Evolutionary conservation across 192 early-diverging fungal species (phyloP), one percentile per base, ranked within the genome.

Genomic region (Ambispora gerdemannii): DNA sequence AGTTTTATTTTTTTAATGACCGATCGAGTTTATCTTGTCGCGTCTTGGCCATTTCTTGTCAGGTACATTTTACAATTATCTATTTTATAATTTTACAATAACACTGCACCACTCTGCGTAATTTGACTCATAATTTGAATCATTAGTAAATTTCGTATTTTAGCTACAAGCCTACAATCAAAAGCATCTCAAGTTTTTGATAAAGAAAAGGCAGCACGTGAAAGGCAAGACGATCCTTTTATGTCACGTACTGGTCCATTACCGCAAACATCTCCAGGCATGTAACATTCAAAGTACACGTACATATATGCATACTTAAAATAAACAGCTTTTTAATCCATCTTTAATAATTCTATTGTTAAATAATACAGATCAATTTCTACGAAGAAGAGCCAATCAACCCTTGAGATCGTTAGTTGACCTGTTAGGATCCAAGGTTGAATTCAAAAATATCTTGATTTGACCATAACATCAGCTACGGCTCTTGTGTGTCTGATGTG

Each of bases 1-100:
- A 86, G 80, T 8, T 76, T 89, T 50, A 80, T 84, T 63, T 83
- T 89, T 66, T 75, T 89, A 58, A 84, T 85, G 83, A 84, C 82
- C 13, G 88, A 89, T 76, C 75, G 84, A 19, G 82, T 80, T 3
- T 89, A 85, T 76, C 79, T 89, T 4, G 81, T 87, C 11, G 80
- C 86, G 63, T 88, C 80, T 43, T 89, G 87, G 88, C 81, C 84
- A 32, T 89, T 89, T 58, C 72, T 89, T 28, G 83, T 89, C 33
- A 85, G 78, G 87, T 88, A 74, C 31, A 11, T 24, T 15, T 67
- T 49, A 38, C 24, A 28, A 22, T 28, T 22, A 47, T 27, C 19
- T 51, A 34, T 50, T 27, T n/a, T n/a, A n/a, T n/a, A 67, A 35
- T 50, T 20, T 10, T 60, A 22, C 17, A 59, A 31, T 24, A 19